These are phyloP conservation scores for Aegilops speltoides DNA, from an alignment of 176 grass and related monocot genomes.

Conservation along the genomic window DNA sequence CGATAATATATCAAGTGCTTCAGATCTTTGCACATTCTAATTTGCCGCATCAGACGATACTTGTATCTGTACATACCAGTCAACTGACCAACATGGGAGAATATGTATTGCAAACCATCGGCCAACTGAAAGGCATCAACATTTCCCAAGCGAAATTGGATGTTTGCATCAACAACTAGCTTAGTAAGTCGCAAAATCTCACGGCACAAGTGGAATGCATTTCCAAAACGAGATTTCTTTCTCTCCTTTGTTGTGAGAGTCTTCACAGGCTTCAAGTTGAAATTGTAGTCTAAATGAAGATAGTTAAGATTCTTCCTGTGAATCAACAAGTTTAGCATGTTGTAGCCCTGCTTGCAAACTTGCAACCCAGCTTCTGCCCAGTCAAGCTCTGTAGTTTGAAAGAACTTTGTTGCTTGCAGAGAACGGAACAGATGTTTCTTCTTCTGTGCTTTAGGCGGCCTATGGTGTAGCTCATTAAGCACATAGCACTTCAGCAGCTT, in stretches of 20 bases:
- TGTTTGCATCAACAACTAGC: constrained; percentile 96
- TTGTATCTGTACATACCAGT: constrained; percentile 99
- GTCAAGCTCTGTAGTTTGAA: constrained; percentile 96
- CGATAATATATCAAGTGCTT: constrained; percentile 99
- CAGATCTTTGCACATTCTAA: constrained; percentile 99
- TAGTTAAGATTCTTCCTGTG: constrained; percentile 98
- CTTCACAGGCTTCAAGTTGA: constrained; percentile 98
- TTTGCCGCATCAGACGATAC: constrained; percentile 94
- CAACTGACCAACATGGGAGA: constrained; percentile 97
- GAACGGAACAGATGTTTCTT: constrained; percentile 98
- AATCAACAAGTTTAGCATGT: constrained; percentile 99
- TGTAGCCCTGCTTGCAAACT: constrained; percentile 99
- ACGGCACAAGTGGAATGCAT: constrained; percentile 97
- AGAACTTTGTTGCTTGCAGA: constrained; percentile 92
- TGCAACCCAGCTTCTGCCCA: constrained; percentile 98
- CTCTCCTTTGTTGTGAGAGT: constrained; percentile 98
- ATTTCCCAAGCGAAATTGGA: constrained; percentile 96
- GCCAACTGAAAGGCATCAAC: constrained; percentile 97
- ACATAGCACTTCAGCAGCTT: constrained; percentile 97
- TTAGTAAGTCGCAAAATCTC: constrained; percentile 97
- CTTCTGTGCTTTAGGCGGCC: constrained; percentile 94
- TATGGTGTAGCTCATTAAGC: constrained; percentile 92
- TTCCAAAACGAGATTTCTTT: constrained; percentile 99
- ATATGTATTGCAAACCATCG: constrained; percentile 97
- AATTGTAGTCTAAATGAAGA: constrained; percentile 98